Base-by-base conservation (phyloP, 345 rosid species). In the Dipteronia sinensis region DNA sequence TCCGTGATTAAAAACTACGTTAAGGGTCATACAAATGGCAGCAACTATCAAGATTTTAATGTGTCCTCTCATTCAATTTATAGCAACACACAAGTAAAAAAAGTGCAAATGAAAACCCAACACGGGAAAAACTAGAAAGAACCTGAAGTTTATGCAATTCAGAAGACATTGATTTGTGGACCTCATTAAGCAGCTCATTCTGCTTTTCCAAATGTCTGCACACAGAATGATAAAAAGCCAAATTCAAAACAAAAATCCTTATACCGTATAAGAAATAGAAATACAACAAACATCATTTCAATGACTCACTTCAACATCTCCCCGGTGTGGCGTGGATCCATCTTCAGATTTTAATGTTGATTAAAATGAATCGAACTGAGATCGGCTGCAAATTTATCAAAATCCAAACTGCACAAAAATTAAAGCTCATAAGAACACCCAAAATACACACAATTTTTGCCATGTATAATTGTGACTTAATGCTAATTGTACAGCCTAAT, bases 121-220 rank as follows among this genome's bases (percentile, higher is more conserved):
- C 47, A 76, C 10, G 22, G 71, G 10, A 10, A 12, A 0, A n/a
- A 74, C 51, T 12, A 1, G 17, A 49, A 77, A 58, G 3, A n/a
- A 89, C 93, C 88, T 80, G 81, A 75, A 91, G 92, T 74, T 77
- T 82, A 56, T 88, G 91, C 69, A 88, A 80, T 86, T 91, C 89
- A 64, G 83, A 76, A 23, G 82, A 74, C 86, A 88, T 81, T 34
- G 87, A 76, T 73, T 69, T 78, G 15, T 82, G 84, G 58, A 86
- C 69, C 58, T 87, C 88, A 40, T 46, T 76, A 51, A 89, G 86
- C 70, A 91, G 23, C 38, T 87, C 95, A 72, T 83, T 85, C 80
- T 87, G 95, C 77, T 83, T 89, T 87, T 83, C 89, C 85, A 91
- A 78, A 82, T 88, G 91, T 73, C 93, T 91, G 44, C 73, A 25